phyloP scores from a whole-genome alignment of 2,329 filamentous ascomycete species.

The Chaetothyriales sp. region DNA sequence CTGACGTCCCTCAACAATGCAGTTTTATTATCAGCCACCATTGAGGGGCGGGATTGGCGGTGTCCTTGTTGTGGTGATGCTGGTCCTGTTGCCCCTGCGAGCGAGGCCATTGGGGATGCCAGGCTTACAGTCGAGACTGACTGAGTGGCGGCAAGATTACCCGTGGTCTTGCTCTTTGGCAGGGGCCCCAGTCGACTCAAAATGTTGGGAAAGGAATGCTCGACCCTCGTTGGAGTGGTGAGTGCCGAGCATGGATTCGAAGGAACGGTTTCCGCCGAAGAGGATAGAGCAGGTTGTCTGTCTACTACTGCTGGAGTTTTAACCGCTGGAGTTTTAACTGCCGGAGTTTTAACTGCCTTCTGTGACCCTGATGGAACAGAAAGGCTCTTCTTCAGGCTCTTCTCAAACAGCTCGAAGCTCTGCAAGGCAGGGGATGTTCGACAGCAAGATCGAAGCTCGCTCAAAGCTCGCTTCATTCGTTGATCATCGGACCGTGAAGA shows the following conservation, averaged over 20 bases:
- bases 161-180: conserved; percentile 14
- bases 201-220: conserved; percentile 5
- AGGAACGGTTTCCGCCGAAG: neutral
- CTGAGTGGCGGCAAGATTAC: conserved; percentile 6
- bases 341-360: too few species aligned
- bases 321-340: conserved; percentile 1
- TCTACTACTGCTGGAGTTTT: neutral
- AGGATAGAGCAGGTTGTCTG: neutral
- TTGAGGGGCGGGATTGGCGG: neutral
- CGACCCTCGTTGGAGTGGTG: conserved; percentile 4
- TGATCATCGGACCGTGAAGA: conserved; percentile 7
- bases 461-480: conserved; percentile 6
- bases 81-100: neutral
- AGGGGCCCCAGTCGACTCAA: conserved; percentile 8
- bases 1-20: neutral
- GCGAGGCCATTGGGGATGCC: neutral
- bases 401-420: conserved; percentile 12
- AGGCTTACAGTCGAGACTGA: neutral
- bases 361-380: conserved; percentile 2
- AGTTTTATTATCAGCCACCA: neutral
- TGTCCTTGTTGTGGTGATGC: neutral
- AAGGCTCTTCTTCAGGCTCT: conserved; percentile 4
- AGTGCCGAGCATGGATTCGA: conserved; percentile 1
- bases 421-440: conserved; percentile 7
- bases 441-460: conserved; percentile 8